Evolutionary conservation across 1,284 basidiomycete genomes (phyloP).

Genomic region (Marasmius oreades): DNA sequence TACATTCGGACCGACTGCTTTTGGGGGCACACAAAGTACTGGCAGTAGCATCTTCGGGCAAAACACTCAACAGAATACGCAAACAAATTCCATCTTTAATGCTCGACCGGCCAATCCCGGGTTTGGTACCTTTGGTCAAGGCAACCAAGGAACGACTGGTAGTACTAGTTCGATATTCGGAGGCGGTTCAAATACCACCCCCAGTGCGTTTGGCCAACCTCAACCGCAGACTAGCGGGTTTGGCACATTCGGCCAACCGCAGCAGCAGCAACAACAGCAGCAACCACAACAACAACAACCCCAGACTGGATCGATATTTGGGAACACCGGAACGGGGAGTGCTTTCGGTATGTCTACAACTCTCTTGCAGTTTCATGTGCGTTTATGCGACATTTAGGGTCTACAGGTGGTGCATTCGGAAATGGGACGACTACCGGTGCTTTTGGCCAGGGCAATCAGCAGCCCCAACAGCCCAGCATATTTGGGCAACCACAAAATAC

Average conservation of each 20-base stretch:
- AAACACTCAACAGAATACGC: conserved; percentile 13
- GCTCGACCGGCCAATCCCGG: conserved; percentile 24
- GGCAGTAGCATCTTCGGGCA: conserved; percentile 26
- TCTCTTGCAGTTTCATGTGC: conserved; percentile 5
- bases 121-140: conserved; percentile 27
- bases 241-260: conserved; percentile 29
- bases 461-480: conserved; percentile 22
- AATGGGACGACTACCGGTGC: conserved; percentile 16
- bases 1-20: conserved; percentile 13
- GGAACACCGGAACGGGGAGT: neutral
- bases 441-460: conserved; percentile 31
- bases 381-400: neutral
- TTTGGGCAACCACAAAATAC: conserved; percentile 18
- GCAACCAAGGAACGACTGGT: conserved; percentile 22
- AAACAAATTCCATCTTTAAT: conserved; percentile 17
- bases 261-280: conserved; percentile 19
- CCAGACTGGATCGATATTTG: conserved; percentile 18
- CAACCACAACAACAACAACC: conserved; percentile 19
- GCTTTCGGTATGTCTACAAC: conserved; percentile 21
- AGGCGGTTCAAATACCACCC: conserved; percentile 9
- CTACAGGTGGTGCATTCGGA: conserved; percentile 10
- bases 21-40: conserved; percentile 7
- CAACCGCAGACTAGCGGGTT: conserved; percentile 19
- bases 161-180: conserved; percentile 15
- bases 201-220: conserved; percentile 41